These are phyloP conservation scores for Byssothecium circinans DNA, from an alignment of 2,329 filamentous ascomycete genomes.

Conservation along the genomic window DNA sequence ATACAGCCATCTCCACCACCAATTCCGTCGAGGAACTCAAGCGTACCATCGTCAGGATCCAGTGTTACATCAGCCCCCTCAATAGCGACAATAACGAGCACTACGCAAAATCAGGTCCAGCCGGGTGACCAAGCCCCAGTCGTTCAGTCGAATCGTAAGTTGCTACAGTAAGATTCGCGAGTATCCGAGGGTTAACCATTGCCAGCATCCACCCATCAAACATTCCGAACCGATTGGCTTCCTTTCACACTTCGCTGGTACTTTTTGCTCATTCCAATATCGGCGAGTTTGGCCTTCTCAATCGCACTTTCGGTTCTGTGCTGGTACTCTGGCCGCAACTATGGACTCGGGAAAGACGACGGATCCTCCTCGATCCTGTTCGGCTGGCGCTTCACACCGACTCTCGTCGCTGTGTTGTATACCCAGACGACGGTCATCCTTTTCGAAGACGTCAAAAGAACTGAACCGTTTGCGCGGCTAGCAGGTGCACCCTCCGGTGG, in stretches of 20 bases:
- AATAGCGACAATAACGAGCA: too few species aligned
- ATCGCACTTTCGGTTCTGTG: slow-evolving; percentile 24
- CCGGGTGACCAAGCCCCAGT: too few species aligned
- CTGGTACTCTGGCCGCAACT: slow-evolving; percentile 12
- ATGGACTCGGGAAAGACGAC: slow-evolving; percentile 23
- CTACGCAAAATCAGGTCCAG: too few species aligned
- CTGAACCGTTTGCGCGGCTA: slow-evolving; percentile 21
- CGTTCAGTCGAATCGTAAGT: too few species aligned
- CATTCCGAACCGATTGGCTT: slow-evolving; percentile 6
- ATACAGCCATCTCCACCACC: background rate
- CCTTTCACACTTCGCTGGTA: slow-evolving; percentile 20
- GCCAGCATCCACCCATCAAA: background rate
- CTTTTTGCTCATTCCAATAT: slow-evolving; percentile 11
- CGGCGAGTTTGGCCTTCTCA: slow-evolving; percentile 6
- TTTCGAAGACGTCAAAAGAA: slow-evolving; percentile 23
- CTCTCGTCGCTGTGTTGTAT: slow-evolving; percentile 25
- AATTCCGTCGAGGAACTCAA: background rate
- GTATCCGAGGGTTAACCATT: background rate
- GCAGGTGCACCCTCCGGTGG: slow-evolving; percentile 12
- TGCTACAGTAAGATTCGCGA: too few species aligned
- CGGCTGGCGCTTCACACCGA: slow-evolving; percentile 26
- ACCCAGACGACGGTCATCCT: slow-evolving; percentile 21
- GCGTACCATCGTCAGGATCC: background rate
- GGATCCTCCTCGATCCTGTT: slow-evolving; percentile 36
- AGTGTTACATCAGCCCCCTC: too few species aligned